These are phyloP conservation scores for Gossypium trilobum DNA, from an alignment of 441 rosid genomes.

Conservation along the genomic window DNA sequence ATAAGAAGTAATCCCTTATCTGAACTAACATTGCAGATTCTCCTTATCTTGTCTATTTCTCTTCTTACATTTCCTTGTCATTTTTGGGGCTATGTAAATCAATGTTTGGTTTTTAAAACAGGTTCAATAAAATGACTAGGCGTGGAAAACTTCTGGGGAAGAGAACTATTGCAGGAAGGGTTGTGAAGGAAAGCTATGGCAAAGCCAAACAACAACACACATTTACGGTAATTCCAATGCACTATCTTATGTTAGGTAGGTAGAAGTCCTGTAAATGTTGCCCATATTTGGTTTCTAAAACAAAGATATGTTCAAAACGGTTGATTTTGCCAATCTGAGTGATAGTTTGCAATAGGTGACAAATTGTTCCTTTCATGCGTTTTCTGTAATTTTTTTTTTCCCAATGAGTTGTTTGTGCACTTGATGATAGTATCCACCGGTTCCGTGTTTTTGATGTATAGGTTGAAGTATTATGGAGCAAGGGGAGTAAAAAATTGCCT, in stretches of 20 bases:
- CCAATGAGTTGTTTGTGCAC: background rate
- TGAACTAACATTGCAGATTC: background rate
- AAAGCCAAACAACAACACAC: constrained; percentile 67
- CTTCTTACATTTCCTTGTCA: background rate
- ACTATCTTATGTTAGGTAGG: constrained; percentile 2
- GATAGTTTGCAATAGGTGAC: background rate
- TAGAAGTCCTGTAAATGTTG: background rate
- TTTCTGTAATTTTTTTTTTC: background rate
- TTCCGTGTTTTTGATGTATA: constrained; percentile 20
- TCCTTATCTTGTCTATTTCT: constrained; percentile 6
- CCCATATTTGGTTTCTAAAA: background rate
- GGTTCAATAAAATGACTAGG: constrained; percentile 35
- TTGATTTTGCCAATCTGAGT: background rate
- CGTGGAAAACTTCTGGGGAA: constrained; percentile 36
- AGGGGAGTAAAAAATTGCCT: constrained; percentile 39
- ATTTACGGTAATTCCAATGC: constrained; percentile 40
- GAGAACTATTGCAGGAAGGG: constrained; percentile 56
- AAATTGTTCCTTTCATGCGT: background rate
- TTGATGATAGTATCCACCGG: background rate
- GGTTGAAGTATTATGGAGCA: constrained; percentile 66
- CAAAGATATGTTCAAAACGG: constrained; percentile 1
- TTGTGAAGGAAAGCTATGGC: constrained; percentile 65
- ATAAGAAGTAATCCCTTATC: constrained; percentile 31
- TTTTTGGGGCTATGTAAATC: constrained; percentile 5
- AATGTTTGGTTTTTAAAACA: constrained; percentile 20